A percentile compares a stretch with the other conserved stretches of the same genome.
phyloP scores from a whole-genome alignment of 257 asterid species.

The Ehretia macrophylla region DNA sequence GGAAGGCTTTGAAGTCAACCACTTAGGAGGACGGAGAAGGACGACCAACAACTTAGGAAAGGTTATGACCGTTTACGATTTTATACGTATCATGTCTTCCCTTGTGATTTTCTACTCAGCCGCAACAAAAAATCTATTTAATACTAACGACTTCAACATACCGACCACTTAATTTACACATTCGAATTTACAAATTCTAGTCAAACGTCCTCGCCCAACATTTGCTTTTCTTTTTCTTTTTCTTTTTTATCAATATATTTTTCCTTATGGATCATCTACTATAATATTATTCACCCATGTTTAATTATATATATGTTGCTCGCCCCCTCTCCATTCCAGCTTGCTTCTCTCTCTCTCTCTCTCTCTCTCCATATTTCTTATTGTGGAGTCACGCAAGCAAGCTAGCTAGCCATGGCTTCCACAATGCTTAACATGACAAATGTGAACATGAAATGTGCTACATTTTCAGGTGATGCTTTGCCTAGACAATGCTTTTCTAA shows the following conservation, averaged over 20 bases:
- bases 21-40: too few relatives aligned
- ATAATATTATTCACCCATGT: too few relatives aligned
- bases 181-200: background rate
- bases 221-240: background rate
- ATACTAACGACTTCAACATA: background rate
- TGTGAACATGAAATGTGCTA: background rate
- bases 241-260: too few relatives aligned
- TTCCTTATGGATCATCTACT: too few relatives aligned
- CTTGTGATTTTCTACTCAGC: too few relatives aligned
- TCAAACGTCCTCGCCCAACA: background rate
- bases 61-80: too few relatives aligned
- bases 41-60: too few relatives aligned
- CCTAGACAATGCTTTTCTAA: background rate
- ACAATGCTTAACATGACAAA: conserved; percentile 2
- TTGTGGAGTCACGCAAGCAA: too few relatives aligned
- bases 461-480: background rate
- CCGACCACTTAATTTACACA: background rate
- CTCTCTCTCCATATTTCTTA: background rate
- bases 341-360: background rate
- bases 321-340: too few relatives aligned
- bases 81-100: too few relatives aligned
- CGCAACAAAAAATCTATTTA: background rate
- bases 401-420: conserved; percentile 3
- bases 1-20: too few relatives aligned
- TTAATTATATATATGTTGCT: background rate